Evolutionary conservation across 2,329 filamentous ascomycete species (phyloP).

Genomic region (Aspergillus sp.): DNA sequence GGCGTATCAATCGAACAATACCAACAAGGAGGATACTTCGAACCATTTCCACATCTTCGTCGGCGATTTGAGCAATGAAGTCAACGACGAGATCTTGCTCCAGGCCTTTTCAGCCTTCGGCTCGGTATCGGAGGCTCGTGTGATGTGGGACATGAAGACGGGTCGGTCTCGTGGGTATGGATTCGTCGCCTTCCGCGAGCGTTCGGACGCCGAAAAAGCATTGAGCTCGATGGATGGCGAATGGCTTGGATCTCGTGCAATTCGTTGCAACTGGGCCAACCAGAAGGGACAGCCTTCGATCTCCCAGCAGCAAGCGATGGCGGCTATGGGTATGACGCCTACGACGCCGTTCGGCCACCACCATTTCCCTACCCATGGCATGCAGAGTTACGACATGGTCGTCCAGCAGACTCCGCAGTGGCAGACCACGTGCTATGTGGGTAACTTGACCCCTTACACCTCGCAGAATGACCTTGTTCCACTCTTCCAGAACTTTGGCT

Average conservation of each 20-base stretch:
- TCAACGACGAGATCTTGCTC: conserved; percentile 90
- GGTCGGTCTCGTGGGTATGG: conserved; percentile 95
- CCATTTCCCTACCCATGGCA: conserved; percentile 94
- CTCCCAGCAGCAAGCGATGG: conserved; percentile 95
- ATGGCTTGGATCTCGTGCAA: conserved; percentile 96
- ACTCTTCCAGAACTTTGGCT: conserved; percentile 97
- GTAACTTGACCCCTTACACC: conserved; percentile 96
- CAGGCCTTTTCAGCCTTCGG: conserved; percentile 97
- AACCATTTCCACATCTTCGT: conserved; percentile 99
- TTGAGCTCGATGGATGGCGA: conserved; percentile 98
- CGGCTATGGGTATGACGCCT: conserved; percentile 95
- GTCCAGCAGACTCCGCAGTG: conserved; percentile 90
- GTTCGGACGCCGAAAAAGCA: conserved; percentile 90
- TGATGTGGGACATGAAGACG: conserved; percentile 99
- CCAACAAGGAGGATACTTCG: conserved; percentile 94
- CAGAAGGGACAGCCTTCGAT: conserved; percentile 99
- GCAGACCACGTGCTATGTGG: conserved; percentile 98
- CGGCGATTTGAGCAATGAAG: conserved; percentile 94
- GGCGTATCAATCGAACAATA: conserved; percentile 96
- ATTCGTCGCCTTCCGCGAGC: conserved; percentile 95
- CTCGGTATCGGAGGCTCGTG: conserved; percentile 91
- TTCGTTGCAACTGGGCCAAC: conserved; percentile 99
- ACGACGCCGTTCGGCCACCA: conserved; percentile 96
- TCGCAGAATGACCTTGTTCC: conserved; percentile 96
- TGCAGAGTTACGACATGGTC: conserved; percentile 97